A percentile compares a stretch with the other conserved stretches of the same genome.
phyloP scores from a whole-genome alignment of 2,329 filamentous ascomycete genomes.

The Didymellaceae sp. region DNA sequence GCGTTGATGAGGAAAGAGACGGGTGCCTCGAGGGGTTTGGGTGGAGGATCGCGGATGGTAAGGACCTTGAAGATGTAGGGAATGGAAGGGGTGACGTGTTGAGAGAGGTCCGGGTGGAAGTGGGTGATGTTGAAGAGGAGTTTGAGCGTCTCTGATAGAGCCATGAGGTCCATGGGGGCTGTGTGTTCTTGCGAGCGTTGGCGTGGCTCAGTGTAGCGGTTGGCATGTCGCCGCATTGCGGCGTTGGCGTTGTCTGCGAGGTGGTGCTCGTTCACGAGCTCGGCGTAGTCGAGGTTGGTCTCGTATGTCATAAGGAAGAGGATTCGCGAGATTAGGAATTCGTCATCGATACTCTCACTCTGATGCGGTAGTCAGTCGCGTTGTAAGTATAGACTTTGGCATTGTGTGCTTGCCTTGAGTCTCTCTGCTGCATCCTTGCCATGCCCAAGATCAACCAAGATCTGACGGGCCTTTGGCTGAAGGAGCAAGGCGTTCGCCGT shows the following conservation, averaged over 20 bases:
- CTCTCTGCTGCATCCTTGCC: constrained; percentile 71
- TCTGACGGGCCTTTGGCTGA: constrained; percentile 70
- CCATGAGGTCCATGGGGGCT: constrained; percentile 75
- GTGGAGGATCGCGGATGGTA: constrained; percentile 62
- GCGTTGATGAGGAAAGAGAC: constrained; percentile 78
- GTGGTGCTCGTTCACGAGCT: constrained; percentile 69
- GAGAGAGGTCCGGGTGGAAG: constrained; percentile 67
- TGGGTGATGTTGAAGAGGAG: constrained; percentile 88
- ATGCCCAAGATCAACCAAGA: constrained; percentile 74
- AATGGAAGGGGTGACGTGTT: constrained; percentile 71
- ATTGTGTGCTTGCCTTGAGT: constrained; percentile 60
- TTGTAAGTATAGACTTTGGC: background rate
- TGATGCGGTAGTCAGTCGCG: constrained; percentile 31
- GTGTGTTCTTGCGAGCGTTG: constrained; percentile 34
- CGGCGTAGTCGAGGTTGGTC: constrained; percentile 69
- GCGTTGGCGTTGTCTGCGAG: constrained; percentile 72
- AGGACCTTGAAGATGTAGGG: constrained; percentile 75
- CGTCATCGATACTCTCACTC: constrained; percentile 78
- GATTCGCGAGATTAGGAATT: constrained; percentile 82
- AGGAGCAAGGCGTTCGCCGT: constrained; percentile 85
- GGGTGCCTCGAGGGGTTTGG: constrained; percentile 74
- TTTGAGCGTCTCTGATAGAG: constrained; percentile 83
- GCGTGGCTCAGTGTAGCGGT: constrained; percentile 51
- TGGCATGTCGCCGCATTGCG: constrained; percentile 72
- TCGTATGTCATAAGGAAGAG: constrained; percentile 82